Evolutionary conservation across 768 basidiomycete genomes (phyloP).

Genomic region (Tulasnella sp.): DNA sequence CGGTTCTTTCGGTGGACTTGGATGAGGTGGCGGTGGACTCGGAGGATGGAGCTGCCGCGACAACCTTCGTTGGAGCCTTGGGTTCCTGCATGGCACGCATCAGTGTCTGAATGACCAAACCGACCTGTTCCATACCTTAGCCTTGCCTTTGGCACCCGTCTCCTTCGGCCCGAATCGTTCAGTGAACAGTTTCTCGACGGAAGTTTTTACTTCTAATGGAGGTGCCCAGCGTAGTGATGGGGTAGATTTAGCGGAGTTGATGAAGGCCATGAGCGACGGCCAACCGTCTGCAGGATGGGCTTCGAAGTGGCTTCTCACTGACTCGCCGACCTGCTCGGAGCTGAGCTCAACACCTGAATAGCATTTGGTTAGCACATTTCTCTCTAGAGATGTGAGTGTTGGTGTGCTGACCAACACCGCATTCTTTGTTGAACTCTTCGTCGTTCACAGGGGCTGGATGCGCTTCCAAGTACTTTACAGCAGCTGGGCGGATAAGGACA

Average conservation of each 20-base stretch:
- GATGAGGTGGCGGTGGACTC: slow-evolving; percentile 28
- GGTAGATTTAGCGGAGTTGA: slow-evolving; percentile 49
- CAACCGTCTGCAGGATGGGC: slow-evolving; percentile 53
- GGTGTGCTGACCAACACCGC: slow-evolving; percentile 69
- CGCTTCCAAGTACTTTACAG: slow-evolving; percentile 59
- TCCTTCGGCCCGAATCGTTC: slow-evolving; percentile 66
- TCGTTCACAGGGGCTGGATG: slow-evolving; percentile 52
- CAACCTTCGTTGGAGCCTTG: slow-evolving; percentile 15
- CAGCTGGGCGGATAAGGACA: slow-evolving; percentile 35
- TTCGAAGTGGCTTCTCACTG: slow-evolving; percentile 47
- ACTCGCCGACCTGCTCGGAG: slow-evolving; percentile 43
- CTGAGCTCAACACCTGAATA: slow-evolving; percentile 70
- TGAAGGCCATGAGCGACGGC: slow-evolving; percentile 56
- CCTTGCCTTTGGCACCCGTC: slow-evolving; percentile 35
- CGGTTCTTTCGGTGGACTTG: slow-evolving; percentile 32
- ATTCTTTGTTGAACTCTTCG: slow-evolving; percentile 58
- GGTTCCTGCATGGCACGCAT: slow-evolving; percentile 10
- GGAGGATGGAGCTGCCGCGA: slow-evolving; percentile 13
- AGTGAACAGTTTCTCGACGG: slow-evolving; percentile 57
- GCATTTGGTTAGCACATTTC: background rate
- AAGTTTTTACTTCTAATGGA: slow-evolving; percentile 72
- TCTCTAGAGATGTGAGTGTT: background rate
- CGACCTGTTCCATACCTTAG: slow-evolving; percentile 39
- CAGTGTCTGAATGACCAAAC: background rate
- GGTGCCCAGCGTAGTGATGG: slow-evolving; percentile 70